These are phyloP conservation scores for Cladosporium sp. DNA, from an alignment of 2,329 filamentous ascomycete genomes.

Conservation along the genomic window DNA sequence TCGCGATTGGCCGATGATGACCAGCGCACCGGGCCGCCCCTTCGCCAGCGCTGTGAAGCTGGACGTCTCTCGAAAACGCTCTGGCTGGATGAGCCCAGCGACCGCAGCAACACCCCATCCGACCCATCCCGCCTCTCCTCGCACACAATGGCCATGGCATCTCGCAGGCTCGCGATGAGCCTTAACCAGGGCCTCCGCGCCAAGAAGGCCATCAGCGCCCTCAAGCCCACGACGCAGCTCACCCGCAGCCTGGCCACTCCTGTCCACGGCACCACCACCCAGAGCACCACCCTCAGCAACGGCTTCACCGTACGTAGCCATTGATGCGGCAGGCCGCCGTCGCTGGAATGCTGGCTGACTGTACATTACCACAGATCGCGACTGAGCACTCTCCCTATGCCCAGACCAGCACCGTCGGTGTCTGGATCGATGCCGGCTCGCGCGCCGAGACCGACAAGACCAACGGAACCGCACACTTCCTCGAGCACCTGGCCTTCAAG, in stretches of 20 bases:
- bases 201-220: conserved; percentile 76
- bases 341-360: conserved; percentile 14
- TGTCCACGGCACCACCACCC: conserved; percentile 73
- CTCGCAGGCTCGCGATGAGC: conserved; percentile 93
- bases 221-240: conserved; percentile 57
- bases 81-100: conserved; percentile 9
- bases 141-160: conserved; percentile 66
- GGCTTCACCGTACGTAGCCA: conserved; percentile 74
- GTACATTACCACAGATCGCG: conserved; percentile 65
- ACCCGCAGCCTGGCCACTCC: conserved; percentile 88
- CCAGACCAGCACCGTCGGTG: conserved; percentile 95
- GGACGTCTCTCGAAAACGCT: conserved; percentile 7
- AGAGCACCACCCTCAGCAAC: conserved; percentile 95
- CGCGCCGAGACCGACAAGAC: conserved; percentile 97
- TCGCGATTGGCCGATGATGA: background rate
- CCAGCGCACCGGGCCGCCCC: background rate
- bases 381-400: conserved; percentile 98
- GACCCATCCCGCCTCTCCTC: conserved; percentile 24
- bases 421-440: conserved; percentile 99
- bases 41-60: background rate
- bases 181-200: conserved; percentile 85
- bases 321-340: background rate
- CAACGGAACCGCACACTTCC: conserved; percentile 98
- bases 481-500: conserved; percentile 99
- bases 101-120: conserved; percentile 36